These are phyloP conservation scores for Phaeosphaeriaceae sp. DNA, from an alignment of 2,329 filamentous ascomycete species.

Conservation along the genomic window DNA sequence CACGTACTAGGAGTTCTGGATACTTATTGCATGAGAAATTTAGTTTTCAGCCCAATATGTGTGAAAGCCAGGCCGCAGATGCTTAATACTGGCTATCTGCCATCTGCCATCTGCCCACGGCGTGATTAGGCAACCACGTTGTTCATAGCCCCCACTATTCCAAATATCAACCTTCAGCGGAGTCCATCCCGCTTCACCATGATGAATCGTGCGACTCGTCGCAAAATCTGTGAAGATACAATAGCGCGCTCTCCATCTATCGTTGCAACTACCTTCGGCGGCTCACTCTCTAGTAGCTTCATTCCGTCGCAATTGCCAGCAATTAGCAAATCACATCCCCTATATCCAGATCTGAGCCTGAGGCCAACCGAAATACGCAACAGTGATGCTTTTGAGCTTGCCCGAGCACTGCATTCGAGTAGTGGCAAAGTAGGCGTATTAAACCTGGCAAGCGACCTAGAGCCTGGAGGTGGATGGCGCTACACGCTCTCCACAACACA, in stretches of 20 bases:
- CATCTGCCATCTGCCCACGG: too few relatives aligned
- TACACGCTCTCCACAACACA: constrained; percentile 26
- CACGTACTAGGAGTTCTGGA: too few relatives aligned
- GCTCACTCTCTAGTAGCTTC: constrained; percentile 21
- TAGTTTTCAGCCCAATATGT: too few relatives aligned
- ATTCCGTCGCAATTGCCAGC: constrained; percentile 22
- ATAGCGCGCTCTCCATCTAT: constrained; percentile 18
- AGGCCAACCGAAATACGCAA: constrained; percentile 21
- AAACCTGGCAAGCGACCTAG: constrained; percentile 26
- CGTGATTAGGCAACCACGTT: too few relatives aligned
- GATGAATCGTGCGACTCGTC: constrained; percentile 24
- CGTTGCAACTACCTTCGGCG: constrained; percentile 14
- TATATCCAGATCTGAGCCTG: constrained; percentile 9
- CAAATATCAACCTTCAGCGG: too few relatives aligned
- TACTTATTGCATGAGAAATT: too few relatives aligned
- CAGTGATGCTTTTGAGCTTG: constrained; percentile 28
- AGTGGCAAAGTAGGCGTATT: constrained; percentile 22
- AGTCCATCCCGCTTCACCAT: too few relatives aligned
- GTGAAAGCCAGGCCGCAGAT: too few relatives aligned
- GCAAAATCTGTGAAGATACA: constrained; percentile 29
- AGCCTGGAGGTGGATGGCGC: constrained; percentile 31
- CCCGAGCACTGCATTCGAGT: constrained; percentile 8
- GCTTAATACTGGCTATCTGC: too few relatives aligned
- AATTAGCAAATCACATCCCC: constrained; percentile 9
- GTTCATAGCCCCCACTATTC: too few relatives aligned